Base-by-base conservation (phyloP, 352 stramenopile genomes). In the Phytophthora fragariaefolia region DNA sequence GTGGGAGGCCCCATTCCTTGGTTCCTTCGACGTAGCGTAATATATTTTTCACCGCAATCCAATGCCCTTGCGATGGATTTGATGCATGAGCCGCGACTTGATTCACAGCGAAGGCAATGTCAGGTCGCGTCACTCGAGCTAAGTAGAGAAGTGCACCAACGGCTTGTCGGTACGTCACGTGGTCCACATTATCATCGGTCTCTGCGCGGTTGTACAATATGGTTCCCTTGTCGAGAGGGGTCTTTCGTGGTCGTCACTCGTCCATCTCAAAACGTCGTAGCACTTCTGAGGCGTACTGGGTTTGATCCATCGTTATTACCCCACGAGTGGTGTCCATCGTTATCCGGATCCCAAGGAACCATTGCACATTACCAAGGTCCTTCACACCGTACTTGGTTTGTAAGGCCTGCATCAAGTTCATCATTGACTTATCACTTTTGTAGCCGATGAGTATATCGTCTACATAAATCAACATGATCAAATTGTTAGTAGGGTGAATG, bases 341-440 rank as follows among this genome's bases (percentile, higher is more conserved):
- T n/a, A n/a, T n/a, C n/a, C n/a, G n/a, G n/a, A n/a, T n/a, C 2
- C 52, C 52, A 40, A 59, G 52, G 12, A 59, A 59, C 38, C 52
- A 50, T 27, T 17, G 3, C 10, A 50, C 22, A 7, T n/a, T 59
- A 6, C 22, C 52, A 17, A 59, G 38, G 9, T 48, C 34, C 10
- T 59, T 50, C 7, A 59, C n/a, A 2, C n/a, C 22, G 24, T 59
- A 50, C 22, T 50, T 58, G 32, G 2, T 15, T 47, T 30, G 20
- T 2, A 58, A 20, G n/a, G 30, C 18, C 8, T n/a, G 18, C 22
- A 58, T 34, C 18, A 58, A 28, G 17, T n/a, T n/a, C n/a, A n/a
- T n/a, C n/a, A 47, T 3, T n/a, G 15, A 5, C 20, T 32, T 6
- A 10, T 58, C 50, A 20, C 34, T 15, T 1, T 58, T 17, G 10